Evolutionary conservation across 495 filamentous ascomycete species (phyloP).

Genomic region (Barbatosphaeria neglecta): DNA sequence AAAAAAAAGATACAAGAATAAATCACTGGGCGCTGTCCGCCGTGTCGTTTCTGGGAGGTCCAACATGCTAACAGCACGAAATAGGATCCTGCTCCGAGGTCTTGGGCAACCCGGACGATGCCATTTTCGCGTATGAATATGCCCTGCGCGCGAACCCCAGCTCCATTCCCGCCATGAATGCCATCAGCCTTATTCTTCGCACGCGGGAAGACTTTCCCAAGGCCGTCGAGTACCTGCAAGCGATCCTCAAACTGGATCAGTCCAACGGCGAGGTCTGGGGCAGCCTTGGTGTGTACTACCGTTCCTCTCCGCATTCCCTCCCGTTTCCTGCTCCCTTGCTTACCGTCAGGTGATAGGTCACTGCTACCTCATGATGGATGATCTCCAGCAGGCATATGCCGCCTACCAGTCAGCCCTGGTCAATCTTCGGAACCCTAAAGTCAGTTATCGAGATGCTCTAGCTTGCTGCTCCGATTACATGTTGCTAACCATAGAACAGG

Average conservation of each 20-base stretch:
- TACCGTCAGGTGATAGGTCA: conserved; percentile 48
- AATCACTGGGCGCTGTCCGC: too few species aligned
- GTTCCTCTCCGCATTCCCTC: neutral
- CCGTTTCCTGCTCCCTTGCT: neutral
- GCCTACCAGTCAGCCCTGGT: conserved; percentile 94
- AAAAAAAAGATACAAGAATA: too few species aligned
- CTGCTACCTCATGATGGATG: conserved; percentile 99
- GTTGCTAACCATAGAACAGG: conserved; percentile 41
- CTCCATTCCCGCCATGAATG: conserved; percentile 88
- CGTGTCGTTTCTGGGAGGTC: too few species aligned
- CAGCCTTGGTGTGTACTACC: conserved; percentile 58
- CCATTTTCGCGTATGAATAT: conserved; percentile 77
- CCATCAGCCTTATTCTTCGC: conserved; percentile 80
- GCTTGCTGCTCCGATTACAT: neutral
- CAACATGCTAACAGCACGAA: conserved; percentile 14
- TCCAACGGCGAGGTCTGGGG: conserved; percentile 95
- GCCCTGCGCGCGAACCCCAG: conserved; percentile 78
- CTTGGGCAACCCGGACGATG: conserved; percentile 79
- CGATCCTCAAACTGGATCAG: conserved; percentile 78
- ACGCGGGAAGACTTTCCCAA: conserved; percentile 89
- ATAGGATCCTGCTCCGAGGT: conserved; percentile 76
- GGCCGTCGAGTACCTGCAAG: conserved; percentile 85
- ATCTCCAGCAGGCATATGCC: conserved; percentile 93
- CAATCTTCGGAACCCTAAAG: conserved; percentile 89
- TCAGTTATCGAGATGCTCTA: conserved; percentile 22